Evolutionary conservation across 352 stramenopile genomes (phyloP).

Genomic region (Phytophthora vignae): DNA sequence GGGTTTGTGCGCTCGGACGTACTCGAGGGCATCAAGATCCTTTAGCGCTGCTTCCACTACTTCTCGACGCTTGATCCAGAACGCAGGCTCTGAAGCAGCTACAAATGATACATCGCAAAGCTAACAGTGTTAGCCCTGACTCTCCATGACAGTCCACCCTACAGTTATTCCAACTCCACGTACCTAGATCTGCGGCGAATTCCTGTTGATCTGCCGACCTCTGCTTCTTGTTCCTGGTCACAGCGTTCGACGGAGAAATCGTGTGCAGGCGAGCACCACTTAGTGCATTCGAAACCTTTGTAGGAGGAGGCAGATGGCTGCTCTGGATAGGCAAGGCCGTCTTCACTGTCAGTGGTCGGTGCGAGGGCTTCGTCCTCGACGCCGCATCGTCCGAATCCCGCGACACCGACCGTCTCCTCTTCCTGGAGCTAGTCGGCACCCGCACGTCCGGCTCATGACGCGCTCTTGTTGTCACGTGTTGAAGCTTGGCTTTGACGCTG

Average conservation of each 20-base stretch:
- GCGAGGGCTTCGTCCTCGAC: conserved; percentile 15
- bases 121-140: conserved; percentile 3
- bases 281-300: conserved; percentile 28
- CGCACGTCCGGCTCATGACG: conserved; percentile 7
- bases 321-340: conserved; percentile 14
- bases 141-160: not conserved
- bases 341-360: conserved; percentile 12
- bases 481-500: conserved; percentile 1
- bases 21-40: conserved; percentile 49
- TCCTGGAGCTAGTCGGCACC: conserved; percentile 2
- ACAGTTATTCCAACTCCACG: not conserved
- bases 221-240: conserved; percentile 11
- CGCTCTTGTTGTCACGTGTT: not conserved
- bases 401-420: conserved; percentile 28
- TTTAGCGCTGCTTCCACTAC: conserved; percentile 40
- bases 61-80: conserved; percentile 50
- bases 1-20: conserved; percentile 14
- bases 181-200: conserved; percentile 17
- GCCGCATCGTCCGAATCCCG: conserved; percentile 21
- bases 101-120: not conserved
- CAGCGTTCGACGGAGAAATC: conserved; percentile 19
- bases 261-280: conserved; percentile 12
- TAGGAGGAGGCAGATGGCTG: conserved; percentile 36
- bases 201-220: conserved; percentile 12
- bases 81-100: conserved; percentile 37